Base-by-base conservation (phyloP, 2,329 filamentous ascomycete genomes). In the Ambrosiella xylebori region DNA sequence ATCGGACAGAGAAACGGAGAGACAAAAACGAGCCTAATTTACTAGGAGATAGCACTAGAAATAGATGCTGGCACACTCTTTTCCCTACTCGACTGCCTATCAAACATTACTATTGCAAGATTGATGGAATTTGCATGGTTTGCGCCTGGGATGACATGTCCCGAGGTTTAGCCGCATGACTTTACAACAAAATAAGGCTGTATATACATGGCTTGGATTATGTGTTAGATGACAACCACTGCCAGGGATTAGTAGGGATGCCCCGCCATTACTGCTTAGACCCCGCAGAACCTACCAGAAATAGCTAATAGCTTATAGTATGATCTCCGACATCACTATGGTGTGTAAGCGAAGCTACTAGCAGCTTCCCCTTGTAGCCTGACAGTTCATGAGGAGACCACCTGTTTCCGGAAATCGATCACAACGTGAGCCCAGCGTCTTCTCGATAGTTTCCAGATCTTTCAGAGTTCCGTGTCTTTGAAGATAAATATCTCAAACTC, bases 281-380 rank as follows among this genome's bases (percentile, higher is more conserved):
- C 53, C 52, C 40, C 56, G 53, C 59, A 52, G 59, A 61, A 58
- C 15, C 44, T 36, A 45, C 59, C 56, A 61, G 59, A 61, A 61
- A 54, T 56, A 56, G 59, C 59, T 58, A 27, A 27, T 27, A 27
- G 27, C 27, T 27, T 27, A 27, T 27, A 56, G 56, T 51, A 51
- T 17, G 8, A 7, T 56, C 56, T 37, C 38, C 56, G 56, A 61
- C 56, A 61, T 61, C 56, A 61, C 56, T 45, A 40, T 13, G 49
- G 39, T 55, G 39, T 47, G 27, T 35, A 19, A 54, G 52, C 27
- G 59, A 61, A 61, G 56, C 59, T 56, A 50, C 52, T 40, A 39
- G 59, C 37, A 53, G 35, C 52, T 58, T 58, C 56, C 40, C 39
- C 40, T 40, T 9, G n/a, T 40, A 50, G 37, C 45, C 45, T n/a